A percentile compares a stretch with the other conserved stretches of the same genome.
These are phyloP conservation scores for Phytopythium boreale DNA, from an alignment of 352 stramenopile species.

Conservation along the genomic window DNA sequence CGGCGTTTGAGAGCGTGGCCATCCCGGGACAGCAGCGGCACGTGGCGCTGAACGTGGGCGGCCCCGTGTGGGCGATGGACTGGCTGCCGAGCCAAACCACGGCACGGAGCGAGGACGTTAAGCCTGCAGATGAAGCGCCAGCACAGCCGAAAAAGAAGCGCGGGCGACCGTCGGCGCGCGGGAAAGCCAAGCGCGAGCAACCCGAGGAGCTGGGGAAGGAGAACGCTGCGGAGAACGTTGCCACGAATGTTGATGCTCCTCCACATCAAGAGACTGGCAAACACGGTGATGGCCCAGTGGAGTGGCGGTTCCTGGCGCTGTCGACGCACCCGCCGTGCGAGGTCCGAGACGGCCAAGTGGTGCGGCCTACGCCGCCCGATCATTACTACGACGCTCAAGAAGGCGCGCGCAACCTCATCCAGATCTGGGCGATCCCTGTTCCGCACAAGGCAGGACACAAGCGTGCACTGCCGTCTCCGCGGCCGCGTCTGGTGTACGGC, in stretches of 20 bases:
- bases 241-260: not conserved
- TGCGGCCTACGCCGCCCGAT: conserved; percentile 64
- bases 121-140: conserved; percentile 2
- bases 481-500: conserved; percentile 52
- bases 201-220: conserved; percentile 28
- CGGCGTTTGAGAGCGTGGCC: conserved; percentile 41
- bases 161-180: conserved; percentile 4
- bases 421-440: conserved; percentile 76
- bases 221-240: conserved; percentile 16
- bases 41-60: conserved; percentile 64
- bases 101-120: conserved; percentile 1
- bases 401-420: conserved; percentile 49
- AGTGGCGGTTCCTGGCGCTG: conserved; percentile 63
- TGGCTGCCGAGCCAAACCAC: conserved; percentile 46
- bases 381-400: conserved; percentile 73
- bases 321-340: conserved; percentile 68
- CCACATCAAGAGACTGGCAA: conserved; percentile 1
- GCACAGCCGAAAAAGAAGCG: conserved; percentile 13
- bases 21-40: conserved; percentile 10
- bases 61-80: conserved; percentile 80
- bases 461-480: not conserved
- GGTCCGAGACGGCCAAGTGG: conserved; percentile 50
- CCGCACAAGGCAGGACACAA: not conserved
- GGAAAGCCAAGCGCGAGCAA: conserved; percentile 8
- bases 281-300: conserved; percentile 4